phyloP scores from a whole-genome alignment of 2,329 filamentous ascomycete species.

The Fusarium sp. region DNA sequence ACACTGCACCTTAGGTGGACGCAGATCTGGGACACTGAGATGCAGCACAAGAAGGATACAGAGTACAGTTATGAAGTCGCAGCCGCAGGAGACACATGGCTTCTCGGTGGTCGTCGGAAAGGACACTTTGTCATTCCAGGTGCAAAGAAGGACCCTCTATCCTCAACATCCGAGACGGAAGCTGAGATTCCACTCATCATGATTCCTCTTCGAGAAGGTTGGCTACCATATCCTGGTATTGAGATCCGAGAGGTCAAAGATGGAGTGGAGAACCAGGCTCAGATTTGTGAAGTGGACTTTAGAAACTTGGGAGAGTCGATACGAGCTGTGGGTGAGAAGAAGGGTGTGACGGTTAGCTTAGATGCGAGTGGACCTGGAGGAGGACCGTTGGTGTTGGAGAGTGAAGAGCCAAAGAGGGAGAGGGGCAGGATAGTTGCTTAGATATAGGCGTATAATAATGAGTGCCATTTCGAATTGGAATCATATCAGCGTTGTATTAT shows the following conservation, averaged over 20 bases:
- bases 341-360: constrained; percentile 75
- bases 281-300: constrained; percentile 79
- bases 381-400: constrained; percentile 72
- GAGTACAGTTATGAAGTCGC: constrained; percentile 87
- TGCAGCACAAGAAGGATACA: constrained; percentile 56
- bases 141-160: constrained; percentile 50
- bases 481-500: not conserved
- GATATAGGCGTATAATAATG: constrained; percentile 3
- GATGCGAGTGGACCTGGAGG: constrained; percentile 72
- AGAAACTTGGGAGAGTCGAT: constrained; percentile 80
- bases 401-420: constrained; percentile 51
- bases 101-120: constrained; percentile 82
- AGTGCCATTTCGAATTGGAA: not conserved
- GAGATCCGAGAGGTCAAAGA: constrained; percentile 73
- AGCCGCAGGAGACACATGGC: constrained; percentile 78
- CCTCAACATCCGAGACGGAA: constrained; percentile 59
- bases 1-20: constrained; percentile 70
- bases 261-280: constrained; percentile 36
- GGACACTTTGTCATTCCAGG: constrained; percentile 75
- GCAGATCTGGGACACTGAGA: constrained; percentile 65
- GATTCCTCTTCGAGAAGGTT: constrained; percentile 81
- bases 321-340: constrained; percentile 74
- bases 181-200: constrained; percentile 74
- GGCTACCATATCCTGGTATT: constrained; percentile 77
- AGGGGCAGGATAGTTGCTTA: constrained; percentile 50